These are phyloP conservation scores for Neofusicoccum kwambonambiense DNA, from an alignment of 2,329 filamentous ascomycete genomes.

Conservation along the genomic window DNA sequence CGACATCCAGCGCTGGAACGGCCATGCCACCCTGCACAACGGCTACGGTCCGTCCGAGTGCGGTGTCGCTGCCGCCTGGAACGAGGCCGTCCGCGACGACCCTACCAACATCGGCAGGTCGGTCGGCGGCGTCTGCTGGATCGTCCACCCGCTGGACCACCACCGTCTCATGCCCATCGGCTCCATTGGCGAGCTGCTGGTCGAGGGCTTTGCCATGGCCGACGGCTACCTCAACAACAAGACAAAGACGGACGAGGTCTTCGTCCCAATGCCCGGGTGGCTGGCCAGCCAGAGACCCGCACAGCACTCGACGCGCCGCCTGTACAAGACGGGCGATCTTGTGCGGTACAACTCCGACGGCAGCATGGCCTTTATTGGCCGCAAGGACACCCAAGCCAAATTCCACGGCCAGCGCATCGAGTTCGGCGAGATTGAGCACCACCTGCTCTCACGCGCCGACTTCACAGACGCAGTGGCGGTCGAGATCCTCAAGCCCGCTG, in stretches of 20 bases:
- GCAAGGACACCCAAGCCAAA: conserved; percentile 28
- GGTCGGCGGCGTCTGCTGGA: conserved; percentile 17
- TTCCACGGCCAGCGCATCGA: background rate
- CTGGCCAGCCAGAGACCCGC: conserved; percentile 40
- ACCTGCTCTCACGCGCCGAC: background rate
- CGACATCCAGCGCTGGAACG: conserved; percentile 21
- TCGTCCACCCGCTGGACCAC: conserved; percentile 29
- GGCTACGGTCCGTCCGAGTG: conserved; percentile 27
- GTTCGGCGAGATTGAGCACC: conserved; percentile 10
- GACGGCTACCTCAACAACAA: conserved; percentile 34
- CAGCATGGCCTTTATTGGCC: conserved; percentile 35
- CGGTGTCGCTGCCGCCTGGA: conserved; percentile 31
- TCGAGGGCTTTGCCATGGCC: conserved; percentile 35
- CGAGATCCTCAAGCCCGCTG: conserved; percentile 22
- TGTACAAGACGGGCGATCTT: conserved; percentile 1
- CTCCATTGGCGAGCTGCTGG: conserved; percentile 34
- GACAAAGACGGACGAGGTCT: conserved; percentile 31
- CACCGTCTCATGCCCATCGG: conserved; percentile 35
- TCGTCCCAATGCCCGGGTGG: conserved; percentile 26
- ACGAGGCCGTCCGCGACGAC: conserved; percentile 17
- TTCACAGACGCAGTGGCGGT: conserved; percentile 31
- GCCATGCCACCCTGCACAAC: conserved; percentile 29
- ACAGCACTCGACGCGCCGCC: conserved; percentile 24
- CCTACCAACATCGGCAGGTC: background rate
- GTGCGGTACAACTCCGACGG: conserved; percentile 33